Evolutionary conservation across 768 basidiomycete genomes (phyloP).

Genomic region (Panaeolus papilionaceus): DNA sequence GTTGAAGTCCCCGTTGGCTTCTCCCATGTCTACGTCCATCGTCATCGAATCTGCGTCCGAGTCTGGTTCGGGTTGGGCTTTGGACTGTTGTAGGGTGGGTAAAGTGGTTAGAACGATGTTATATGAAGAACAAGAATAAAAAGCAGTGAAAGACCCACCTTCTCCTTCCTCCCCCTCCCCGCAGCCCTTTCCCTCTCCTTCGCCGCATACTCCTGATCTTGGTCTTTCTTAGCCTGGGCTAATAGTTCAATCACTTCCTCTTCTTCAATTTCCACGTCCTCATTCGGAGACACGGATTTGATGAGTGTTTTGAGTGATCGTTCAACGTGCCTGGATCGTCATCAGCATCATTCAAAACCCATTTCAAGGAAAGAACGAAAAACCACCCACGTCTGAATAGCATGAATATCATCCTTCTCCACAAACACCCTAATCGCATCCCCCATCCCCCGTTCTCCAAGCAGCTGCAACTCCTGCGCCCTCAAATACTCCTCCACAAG

Average conservation of each 20-base stretch:
- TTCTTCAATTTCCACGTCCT: constrained; percentile 62
- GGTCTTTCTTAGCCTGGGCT: constrained; percentile 56
- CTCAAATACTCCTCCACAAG: constrained; percentile 91
- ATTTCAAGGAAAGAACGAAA: background rate
- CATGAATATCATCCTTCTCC: constrained; percentile 96
- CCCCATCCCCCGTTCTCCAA: constrained; percentile 90
- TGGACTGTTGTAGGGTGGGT: constrained; percentile 34
- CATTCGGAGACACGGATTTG: constrained; percentile 70
- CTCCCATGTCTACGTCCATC: constrained; percentile 67
- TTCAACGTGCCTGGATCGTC: constrained; percentile 63
- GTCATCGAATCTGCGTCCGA: constrained; percentile 80
- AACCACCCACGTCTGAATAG: constrained; percentile 78
- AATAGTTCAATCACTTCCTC: constrained; percentile 79
- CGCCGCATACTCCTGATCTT: constrained; percentile 63
- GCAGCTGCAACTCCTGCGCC: constrained; percentile 91
- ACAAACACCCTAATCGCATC: constrained; percentile 96
- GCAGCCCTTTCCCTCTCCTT: constrained; percentile 24
- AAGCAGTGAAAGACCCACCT: background rate
- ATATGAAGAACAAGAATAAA: background rate
- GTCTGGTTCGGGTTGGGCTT: constrained; percentile 44
- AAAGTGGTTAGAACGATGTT: background rate
- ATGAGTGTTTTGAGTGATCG: constrained; percentile 64
- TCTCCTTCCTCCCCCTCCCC: background rate
- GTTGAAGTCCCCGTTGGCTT: constrained; percentile 38
- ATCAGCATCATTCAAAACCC: constrained; percentile 10